Conservation (phyloP, 2,329 filamentous ascomycete genomes). For the Lachnellula hyalina region DNA sequence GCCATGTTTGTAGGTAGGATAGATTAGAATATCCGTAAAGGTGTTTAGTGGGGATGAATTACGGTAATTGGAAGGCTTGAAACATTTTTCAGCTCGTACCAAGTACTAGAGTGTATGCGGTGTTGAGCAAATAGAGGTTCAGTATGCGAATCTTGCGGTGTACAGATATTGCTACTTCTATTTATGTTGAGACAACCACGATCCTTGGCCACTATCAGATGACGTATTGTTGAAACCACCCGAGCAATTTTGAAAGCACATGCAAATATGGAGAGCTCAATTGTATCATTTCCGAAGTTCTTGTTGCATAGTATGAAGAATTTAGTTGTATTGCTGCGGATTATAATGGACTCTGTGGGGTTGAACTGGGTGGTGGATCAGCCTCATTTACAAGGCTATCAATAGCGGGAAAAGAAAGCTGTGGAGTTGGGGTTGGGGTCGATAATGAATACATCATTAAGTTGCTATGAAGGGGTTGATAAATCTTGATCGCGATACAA, state of each 20-base stretch:
- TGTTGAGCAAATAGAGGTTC: background rate
- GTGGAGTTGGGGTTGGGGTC: background rate
- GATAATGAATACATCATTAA: background rate
- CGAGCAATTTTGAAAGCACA: too few species aligned
- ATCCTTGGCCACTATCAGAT: too few species aligned
- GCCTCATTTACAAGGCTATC: background rate
- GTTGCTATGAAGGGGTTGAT: slow-evolving; percentile 5
- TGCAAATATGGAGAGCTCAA: too few species aligned
- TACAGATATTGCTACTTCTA: background rate
- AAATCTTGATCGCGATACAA: slow-evolving; percentile 30
- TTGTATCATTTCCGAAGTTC: too few species aligned
- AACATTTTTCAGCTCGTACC: background rate
- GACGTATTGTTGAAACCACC: too few species aligned
- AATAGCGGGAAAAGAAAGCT: background rate
- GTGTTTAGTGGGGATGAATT: slow-evolving; percentile 2
- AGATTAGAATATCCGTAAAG: background rate
- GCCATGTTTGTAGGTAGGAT: slow-evolving; percentile 23
- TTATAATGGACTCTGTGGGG: background rate
- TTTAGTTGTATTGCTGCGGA: too few species aligned
- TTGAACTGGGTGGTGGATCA: background rate
- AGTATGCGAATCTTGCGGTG: background rate
- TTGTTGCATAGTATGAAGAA: background rate
- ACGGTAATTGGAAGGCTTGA: slow-evolving; percentile 1
- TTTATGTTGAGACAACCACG: background rate
- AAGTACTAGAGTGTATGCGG: background rate